Evolutionary conservation across 2,329 filamentous ascomycete genomes (phyloP), one percentile per base, ranked within the genome.

Genomic region (Fusarium annulatum): DNA sequence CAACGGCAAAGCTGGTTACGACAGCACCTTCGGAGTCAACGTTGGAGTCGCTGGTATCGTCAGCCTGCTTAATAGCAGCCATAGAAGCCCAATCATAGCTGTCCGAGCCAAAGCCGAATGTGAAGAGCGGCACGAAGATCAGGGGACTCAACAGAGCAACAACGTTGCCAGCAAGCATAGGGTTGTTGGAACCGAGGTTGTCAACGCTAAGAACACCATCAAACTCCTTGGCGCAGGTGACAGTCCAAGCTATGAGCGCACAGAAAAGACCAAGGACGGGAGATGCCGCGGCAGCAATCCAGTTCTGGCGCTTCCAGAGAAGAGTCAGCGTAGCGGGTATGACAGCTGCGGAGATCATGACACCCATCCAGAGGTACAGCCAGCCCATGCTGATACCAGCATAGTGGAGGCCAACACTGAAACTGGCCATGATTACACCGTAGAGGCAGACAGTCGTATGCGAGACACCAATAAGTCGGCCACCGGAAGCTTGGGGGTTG

Each of bases 41-140:
- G 7, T 59, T 73, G 0, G 91, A 89, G 26, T 95, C 84, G 56
- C 95, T 93, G 48, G 90, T 88, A 81, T 97, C 95, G 77, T 97
- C 94, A 51, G 90, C 93, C 75, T 89, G 90, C 76, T 93, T 90
- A 79, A 97, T 97, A 2, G 86, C 86, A 77, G 90, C 88, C 95
- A 97, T 97, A 21, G 91, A 92, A 64, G 90, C 84, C 91, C 94
- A 97, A 85, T 97, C 93, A 82, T 97, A 97, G 75, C 93, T 91
- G 65, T 95, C 92, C 4, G 81, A 41, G 4, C 83, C 83, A 41
- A 84, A 82, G 21, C 87, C 83, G 58, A 92, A 88, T 0, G 93
- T 95, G n/a, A 97, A 86, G 49, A 96, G 69, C 0, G 94, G 94
- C 14, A 96, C 88, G 79, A 96, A 91, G 45, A 96, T 80, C 0